Evolutionary conservation across 23 red algal genomes (phyloP), one percentile per base, ranked within the genome.

Genomic region (Agarophyton chilense): DNA sequence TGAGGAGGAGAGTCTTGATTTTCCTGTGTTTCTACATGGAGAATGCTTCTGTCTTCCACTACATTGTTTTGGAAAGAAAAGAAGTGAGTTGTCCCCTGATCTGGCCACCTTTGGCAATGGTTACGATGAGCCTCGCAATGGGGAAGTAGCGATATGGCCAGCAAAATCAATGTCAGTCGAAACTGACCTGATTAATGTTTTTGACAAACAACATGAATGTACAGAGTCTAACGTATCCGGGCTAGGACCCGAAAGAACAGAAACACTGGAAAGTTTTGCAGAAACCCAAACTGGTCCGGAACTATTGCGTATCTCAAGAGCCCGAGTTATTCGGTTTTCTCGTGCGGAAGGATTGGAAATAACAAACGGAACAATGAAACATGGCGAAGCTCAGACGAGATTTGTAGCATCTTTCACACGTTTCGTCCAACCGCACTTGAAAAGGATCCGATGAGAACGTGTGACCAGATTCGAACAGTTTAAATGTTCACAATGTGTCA

Each of bases 381-480:
- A 81, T 60, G 77, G 77, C 9, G 77, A 81, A 58, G 44, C 77
- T 33, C 49, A 81, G 52, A 81, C 50, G 21, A 49, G 77, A 2
- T 81, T 81, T 4, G 53, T 81, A 17, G 53, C 50, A 1, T 7
- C n/a, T 3, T 55, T 81, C 29, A 60, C 2, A 14, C n/a, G 12
- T 2, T 39, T 34, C 34, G 47, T 61, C 2, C 13, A 26, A 61
- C 77, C 77, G 4, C 41, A 13, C n/a, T 81, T n/a, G n/a, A n/a
- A n/a, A n/a, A n/a, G n/a, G n/a, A n/a, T n/a, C n/a, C n/a, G n/a
- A n/a, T n/a, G n/a, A n/a, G n/a, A n/a, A n/a, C n/a, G n/a, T n/a
- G n/a, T n/a, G n/a, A n/a, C n/a, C n/a, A n/a, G n/a, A n/a, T n/a
- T n/a, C n/a, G n/a, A n/a, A n/a, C n/a, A n/a, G n/a, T n/a, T n/a